Evolutionary conservation across 257 asterid species (phyloP).

Genomic region (Scutellaria barbata): DNA sequence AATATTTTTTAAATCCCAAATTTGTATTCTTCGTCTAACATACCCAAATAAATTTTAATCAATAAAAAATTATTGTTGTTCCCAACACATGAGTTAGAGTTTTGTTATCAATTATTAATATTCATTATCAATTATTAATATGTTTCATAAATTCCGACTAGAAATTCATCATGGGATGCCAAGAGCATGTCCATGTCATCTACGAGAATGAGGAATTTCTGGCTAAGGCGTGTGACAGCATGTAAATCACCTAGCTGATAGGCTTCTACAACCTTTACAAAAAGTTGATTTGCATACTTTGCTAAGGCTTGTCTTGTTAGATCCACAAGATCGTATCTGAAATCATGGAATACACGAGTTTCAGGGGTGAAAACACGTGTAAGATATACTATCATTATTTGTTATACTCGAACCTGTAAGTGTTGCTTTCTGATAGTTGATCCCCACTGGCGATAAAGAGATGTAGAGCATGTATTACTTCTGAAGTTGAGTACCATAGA

Average conservation of each 20-base stretch:
- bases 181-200: constrained; percentile 73
- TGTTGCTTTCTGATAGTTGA: constrained; percentile 64
- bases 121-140: too few relatives aligned
- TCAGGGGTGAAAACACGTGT: constrained; percentile 13
- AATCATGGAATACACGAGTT: constrained; percentile 20
- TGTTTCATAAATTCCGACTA: too few relatives aligned
- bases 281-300: constrained; percentile 69
- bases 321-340: constrained; percentile 81
- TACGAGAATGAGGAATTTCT: constrained; percentile 62
- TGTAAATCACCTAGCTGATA: constrained; percentile 59
- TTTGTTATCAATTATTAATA: too few relatives aligned
- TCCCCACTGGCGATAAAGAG: constrained; percentile 68
- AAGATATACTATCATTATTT: not conserved
- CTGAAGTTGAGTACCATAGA: constrained; percentile 77
- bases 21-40: too few relatives aligned
- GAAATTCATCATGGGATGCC: constrained; percentile 80
- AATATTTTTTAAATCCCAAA: too few relatives aligned
- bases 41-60: too few relatives aligned
- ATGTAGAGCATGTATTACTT: constrained; percentile 61
- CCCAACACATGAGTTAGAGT: too few relatives aligned
- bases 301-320: constrained; percentile 81
- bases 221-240: constrained; percentile 52
- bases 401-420: constrained; percentile 57
- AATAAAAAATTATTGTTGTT: too few relatives aligned
- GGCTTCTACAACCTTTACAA: constrained; percentile 58